These are phyloP conservation scores for Diutina siamensis DNA, from an alignment of 1,139 yeast genomes.

Conservation along the genomic window DNA sequence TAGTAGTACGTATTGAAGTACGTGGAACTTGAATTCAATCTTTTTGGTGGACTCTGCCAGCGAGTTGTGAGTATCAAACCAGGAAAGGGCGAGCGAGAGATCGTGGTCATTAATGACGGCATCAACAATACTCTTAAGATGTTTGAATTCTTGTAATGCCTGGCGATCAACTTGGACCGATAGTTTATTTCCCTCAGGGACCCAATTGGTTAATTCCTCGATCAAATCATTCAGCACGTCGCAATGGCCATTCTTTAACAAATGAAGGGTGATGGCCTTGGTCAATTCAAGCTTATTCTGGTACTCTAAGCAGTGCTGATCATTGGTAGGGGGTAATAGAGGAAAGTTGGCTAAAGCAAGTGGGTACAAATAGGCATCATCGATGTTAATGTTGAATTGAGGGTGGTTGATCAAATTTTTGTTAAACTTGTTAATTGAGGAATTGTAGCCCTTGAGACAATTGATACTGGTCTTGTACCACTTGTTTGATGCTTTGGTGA, in stretches of 20 bases:
- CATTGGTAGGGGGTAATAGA: background rate
- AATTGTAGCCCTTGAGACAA: slow-evolving; percentile 25
- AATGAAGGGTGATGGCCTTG: slow-evolving; percentile 30
- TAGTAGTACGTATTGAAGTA: slow-evolving; percentile 40
- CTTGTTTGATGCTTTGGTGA: slow-evolving; percentile 9
- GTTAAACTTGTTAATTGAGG: slow-evolving; percentile 24
- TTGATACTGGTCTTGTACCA: slow-evolving; percentile 31
- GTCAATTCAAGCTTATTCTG: slow-evolving; percentile 25
- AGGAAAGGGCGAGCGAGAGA: slow-evolving; percentile 20
- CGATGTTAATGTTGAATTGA: slow-evolving; percentile 23
- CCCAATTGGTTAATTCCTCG: slow-evolving; percentile 13
- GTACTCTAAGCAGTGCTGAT: slow-evolving; percentile 10
- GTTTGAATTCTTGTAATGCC: slow-evolving; percentile 18
- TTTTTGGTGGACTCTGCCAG: background rate
- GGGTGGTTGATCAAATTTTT: slow-evolving; percentile 24
- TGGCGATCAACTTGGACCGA: slow-evolving; percentile 15
- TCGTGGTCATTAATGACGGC: slow-evolving; percentile 25
- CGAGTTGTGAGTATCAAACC: slow-evolving; percentile 18
- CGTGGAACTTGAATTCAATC: slow-evolving; percentile 54
- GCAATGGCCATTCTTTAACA: slow-evolving; percentile 32
- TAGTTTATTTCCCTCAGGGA: slow-evolving; percentile 6
- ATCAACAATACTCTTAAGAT: slow-evolving; percentile 25
- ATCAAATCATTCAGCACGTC: slow-evolving; percentile 24
- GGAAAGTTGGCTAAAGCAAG: background rate
- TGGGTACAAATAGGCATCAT: slow-evolving; percentile 35